These are phyloP conservation scores for Backusella macrospora DNA, from an alignment of 192 early-diverging fungal genomes.

Conservation along the genomic window DNA sequence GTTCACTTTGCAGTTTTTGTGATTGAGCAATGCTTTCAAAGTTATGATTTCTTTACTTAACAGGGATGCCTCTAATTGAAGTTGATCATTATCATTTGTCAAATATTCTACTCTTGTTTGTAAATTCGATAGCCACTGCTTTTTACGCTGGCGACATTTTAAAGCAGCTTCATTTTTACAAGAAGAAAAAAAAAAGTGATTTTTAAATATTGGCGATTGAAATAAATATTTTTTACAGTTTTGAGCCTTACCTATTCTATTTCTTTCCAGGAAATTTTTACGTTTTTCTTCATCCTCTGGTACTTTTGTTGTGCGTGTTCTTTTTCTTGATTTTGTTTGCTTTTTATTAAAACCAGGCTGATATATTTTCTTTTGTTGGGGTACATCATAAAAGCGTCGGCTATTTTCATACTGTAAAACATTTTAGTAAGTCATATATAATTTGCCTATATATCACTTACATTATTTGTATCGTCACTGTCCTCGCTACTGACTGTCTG, in stretches of 20 bases:
- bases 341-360: neutral
- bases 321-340: constrained; percentile 4
- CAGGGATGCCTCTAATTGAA: constrained; percentile 56
- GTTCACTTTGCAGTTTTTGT: constrained; percentile 66
- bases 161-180: constrained; percentile 62
- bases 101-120: constrained; percentile 65
- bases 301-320: constrained; percentile 2
- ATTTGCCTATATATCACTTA: neutral
- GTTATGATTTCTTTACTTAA: constrained; percentile 73
- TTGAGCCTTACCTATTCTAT: constrained; percentile 68
- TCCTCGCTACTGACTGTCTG: constrained; percentile 9
- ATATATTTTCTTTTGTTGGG: neutral
- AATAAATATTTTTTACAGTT: neutral
- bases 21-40: constrained; percentile 77
- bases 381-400: neutral
- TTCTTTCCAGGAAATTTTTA: constrained; percentile 85
- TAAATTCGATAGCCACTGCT: constrained; percentile 82
- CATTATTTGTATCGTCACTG: constrained; percentile 12
- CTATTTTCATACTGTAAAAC: neutral
- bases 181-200: constrained; percentile 10
- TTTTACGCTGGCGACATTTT: constrained; percentile 92
- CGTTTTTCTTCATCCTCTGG: constrained; percentile 50
- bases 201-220: neutral
- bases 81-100: constrained; percentile 63
- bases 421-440: neutral